Conservation (phyloP, 2,329 filamentous ascomycete genomes). For the Fusarium buharicum region DNA sequence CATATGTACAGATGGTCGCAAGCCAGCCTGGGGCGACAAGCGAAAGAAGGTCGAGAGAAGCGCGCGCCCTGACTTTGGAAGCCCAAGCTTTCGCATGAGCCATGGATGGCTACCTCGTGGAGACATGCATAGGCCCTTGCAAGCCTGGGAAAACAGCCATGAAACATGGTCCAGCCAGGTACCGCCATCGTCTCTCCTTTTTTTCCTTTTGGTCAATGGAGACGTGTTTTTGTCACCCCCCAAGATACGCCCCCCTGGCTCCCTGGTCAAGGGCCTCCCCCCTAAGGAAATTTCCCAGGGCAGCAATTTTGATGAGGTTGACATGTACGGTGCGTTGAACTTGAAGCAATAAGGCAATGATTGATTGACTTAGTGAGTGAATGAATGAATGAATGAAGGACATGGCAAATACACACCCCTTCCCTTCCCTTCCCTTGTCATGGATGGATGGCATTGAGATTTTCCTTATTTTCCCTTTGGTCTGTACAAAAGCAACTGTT, state of each 20-base stretch:
- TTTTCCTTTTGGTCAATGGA: conserved; percentile 28
- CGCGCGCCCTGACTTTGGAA: conserved; percentile 30
- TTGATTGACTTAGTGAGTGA: conserved; percentile 10
- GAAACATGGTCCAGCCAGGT: conserved; percentile 40
- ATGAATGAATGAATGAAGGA: conserved; percentile 10
- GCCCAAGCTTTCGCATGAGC: conserved; percentile 26
- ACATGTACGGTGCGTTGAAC: conserved; percentile 15
- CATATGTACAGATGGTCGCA: conserved; percentile 7
- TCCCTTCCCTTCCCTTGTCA: conserved; percentile 22
- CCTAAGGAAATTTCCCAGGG: conserved; percentile 27
- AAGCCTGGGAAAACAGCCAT: conserved; percentile 29
- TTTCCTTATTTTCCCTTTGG: conserved; percentile 21
- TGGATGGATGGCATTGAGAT: conserved; percentile 19
- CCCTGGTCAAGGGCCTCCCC: conserved; percentile 10
- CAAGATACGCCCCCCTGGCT: conserved; percentile 21
- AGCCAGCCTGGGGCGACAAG: conserved; percentile 19
- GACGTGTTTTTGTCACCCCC: conserved; percentile 36
- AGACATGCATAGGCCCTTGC: conserved; percentile 34
- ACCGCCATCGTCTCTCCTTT: conserved; percentile 31
- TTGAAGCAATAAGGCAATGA: conserved; percentile 10
- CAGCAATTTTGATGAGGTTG: conserved; percentile 38
- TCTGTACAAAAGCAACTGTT: conserved; percentile 42
- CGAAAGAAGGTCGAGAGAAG: conserved; percentile 36
- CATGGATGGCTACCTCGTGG: conserved; percentile 35
- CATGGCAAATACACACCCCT: conserved; percentile 19